Evolutionary conservation across 371 early-diverging fungal genomes (phyloP), one percentile per base, ranked within the genome.

Genomic region (Chytridiales sp.): DNA sequence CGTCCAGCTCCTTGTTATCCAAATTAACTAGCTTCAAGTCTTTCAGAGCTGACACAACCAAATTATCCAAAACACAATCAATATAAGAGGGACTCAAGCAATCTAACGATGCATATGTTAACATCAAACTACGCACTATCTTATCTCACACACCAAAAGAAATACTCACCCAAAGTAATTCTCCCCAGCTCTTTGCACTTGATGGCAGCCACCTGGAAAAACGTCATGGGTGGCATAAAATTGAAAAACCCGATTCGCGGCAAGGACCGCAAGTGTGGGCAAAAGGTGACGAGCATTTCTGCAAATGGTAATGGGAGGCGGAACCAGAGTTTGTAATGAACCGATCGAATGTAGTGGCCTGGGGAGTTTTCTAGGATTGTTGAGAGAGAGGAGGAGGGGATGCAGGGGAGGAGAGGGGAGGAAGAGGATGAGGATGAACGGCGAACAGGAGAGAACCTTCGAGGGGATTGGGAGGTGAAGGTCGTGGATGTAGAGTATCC

Each of bases 211-310:
- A n/a, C n/a, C n/a, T n/a, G n/a, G 31, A 49, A 59, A 39, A 59
- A 59, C 6, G 19, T 1, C 15, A 35, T 27, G 17, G 9, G 21
- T 13, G 59, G 59, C 49, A 49, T 59, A 39, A 59, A 59, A 9
- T 39, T 47, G 38, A 59, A 59, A 30, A 59, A 59, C 26, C 59
- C 59, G 31, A 59, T 59, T 19, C 59, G 4, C 17, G 59, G 59
- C 9, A 59, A 30, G 4, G 19, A 38, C 36, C 29, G 35, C 24
- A 59, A 19, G 39, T 59, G 47, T 4, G 47, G 47, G 2, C 39
- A 39, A 30, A 49, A 48, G 13, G 38, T 27, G 6, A 59, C 15
- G 8, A 59, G 40, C 39, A 59, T 49, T 29, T 48, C 59, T 47
- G 49, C 38, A 38, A 59, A 59, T 3, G 31, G 49, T n/a, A 32